A percentile compares a stretch with the other conserved stretches of the same genome.
Conservation (phyloP, 23 red algal species). For the Gracilariopsis chorda region DNA sequence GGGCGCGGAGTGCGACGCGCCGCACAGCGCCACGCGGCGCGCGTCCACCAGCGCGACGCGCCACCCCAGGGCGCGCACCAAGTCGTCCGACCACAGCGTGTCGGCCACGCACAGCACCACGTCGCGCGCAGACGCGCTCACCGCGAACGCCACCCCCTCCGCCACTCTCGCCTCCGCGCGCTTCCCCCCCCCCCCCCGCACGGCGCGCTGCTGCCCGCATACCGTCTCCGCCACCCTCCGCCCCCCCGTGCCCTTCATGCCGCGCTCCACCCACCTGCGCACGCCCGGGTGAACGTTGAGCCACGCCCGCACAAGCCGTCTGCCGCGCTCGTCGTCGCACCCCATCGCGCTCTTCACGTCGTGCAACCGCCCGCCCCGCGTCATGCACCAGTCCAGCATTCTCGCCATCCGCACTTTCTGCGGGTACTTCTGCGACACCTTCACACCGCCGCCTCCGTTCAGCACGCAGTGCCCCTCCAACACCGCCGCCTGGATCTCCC, state of each 20-base stretch:
- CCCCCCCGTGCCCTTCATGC: not conserved
- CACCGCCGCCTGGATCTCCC: not conserved
- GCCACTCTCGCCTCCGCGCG: not conserved
- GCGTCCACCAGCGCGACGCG: not conserved
- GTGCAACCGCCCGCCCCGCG: not conserved
- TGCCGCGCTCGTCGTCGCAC: not conserved
- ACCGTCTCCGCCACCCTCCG: conserved; percentile 18
- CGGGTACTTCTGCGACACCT: not conserved
- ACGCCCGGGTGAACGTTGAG: conserved; percentile 22
- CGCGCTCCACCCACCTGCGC: not conserved
- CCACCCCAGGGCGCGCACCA: not conserved
- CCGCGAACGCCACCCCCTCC: not conserved
- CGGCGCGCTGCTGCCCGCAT: not conserved
- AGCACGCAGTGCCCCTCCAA: conserved; percentile 1
- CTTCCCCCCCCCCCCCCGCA: not conserved
- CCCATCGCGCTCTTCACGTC: not conserved
- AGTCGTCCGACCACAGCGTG: not conserved
- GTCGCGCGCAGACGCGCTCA: not conserved
- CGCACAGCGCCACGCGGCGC: not conserved
- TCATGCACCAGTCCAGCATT: conserved; percentile 27
- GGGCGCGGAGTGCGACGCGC: not conserved
- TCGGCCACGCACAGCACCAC: not conserved
- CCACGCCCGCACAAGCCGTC: not conserved
- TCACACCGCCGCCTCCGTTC: not conserved
- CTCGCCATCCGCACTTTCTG: not conserved